Conservation (phyloP, 768 basidiomycete genomes). For the Boletus huronensis region DNA sequence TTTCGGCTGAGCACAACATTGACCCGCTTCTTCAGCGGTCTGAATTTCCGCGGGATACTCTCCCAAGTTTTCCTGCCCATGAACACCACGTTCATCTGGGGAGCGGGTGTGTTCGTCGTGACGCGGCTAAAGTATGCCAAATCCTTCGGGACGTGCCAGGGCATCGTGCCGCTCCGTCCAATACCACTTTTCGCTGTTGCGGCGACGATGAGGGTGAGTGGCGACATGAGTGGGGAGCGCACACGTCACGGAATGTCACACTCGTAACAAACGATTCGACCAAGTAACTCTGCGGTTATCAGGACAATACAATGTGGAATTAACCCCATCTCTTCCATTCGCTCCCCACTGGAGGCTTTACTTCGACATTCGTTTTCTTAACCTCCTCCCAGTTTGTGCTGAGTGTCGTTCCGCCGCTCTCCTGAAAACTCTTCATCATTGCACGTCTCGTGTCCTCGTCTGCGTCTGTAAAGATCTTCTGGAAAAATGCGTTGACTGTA, state of each 20-base stretch:
- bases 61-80: slow-evolving; percentile 99
- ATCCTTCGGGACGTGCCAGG: slow-evolving; percentile 87
- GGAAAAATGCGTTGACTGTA: slow-evolving; percentile 85
- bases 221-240: slow-evolving; percentile 53
- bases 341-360: slow-evolving; percentile 80
- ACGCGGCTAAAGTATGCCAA: slow-evolving; percentile 90
- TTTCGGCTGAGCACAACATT: slow-evolving; percentile 79
- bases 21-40: slow-evolving; percentile 69
- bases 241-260: neutral
- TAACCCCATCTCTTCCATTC: slow-evolving; percentile 81
- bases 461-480: slow-evolving; percentile 85
- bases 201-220: slow-evolving; percentile 89
- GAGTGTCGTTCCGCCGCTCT: slow-evolving; percentile 92
- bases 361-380: slow-evolving; percentile 59
- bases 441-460: slow-evolving; percentile 90
- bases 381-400: slow-evolving; percentile 97
- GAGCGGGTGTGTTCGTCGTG: slow-evolving; percentile 57
- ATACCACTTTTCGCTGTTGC: slow-evolving; percentile 88
- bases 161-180: slow-evolving; percentile 68
- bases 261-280: too few species aligned
- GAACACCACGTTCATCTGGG: slow-evolving; percentile 67
- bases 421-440: slow-evolving; percentile 97
- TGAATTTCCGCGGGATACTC: slow-evolving; percentile 82
- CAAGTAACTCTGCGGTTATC: too few species aligned
- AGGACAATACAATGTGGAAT: neutral